Evolutionary conservation across 192 early-diverging fungal genomes (phyloP).

Genomic region (Coemansia sp.): DNA sequence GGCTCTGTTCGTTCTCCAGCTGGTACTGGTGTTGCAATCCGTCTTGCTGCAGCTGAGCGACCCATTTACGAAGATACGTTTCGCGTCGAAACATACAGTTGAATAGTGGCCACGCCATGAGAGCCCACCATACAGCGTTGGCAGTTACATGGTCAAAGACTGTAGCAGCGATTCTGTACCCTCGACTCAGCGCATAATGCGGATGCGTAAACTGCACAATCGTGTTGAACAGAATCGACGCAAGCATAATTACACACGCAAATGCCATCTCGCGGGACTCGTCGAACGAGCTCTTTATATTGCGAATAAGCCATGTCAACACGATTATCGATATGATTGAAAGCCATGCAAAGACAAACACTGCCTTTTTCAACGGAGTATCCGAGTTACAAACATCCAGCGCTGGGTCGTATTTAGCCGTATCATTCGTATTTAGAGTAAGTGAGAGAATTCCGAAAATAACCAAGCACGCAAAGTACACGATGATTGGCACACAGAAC

Average conservation of each 20-base stretch:
- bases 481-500: slow-evolving; percentile 19
- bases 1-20: background rate
- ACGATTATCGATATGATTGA: slow-evolving; percentile 11
- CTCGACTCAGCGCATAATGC: slow-evolving; percentile 17
- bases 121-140: slow-evolving; percentile 25
- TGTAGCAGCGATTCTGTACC: slow-evolving; percentile 16
- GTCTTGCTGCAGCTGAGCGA: slow-evolving; percentile 16
- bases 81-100: slow-evolving; percentile 25
- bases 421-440: slow-evolving; percentile 1
- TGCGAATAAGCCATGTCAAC: slow-evolving; percentile 25
- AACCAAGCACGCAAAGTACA: slow-evolving; percentile 13
- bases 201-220: slow-evolving; percentile 17
- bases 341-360: slow-evolving; percentile 24
- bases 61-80: slow-evolving; percentile 22
- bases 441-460: slow-evolving; percentile 16
- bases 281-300: slow-evolving; percentile 49
- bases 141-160: slow-evolving; percentile 18
- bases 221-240: slow-evolving; percentile 15
- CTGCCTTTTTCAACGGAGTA: slow-evolving; percentile 24
- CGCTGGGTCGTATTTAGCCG: slow-evolving; percentile 11
- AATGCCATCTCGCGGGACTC: slow-evolving; percentile 32
- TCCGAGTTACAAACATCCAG: slow-evolving; percentile 18
- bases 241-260: slow-evolving; percentile 21
- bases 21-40: slow-evolving; percentile 27
- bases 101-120: slow-evolving; percentile 24